Conservation (phyloP, 495 filamentous ascomycete genomes). For the Extremus antarcticus region DNA sequence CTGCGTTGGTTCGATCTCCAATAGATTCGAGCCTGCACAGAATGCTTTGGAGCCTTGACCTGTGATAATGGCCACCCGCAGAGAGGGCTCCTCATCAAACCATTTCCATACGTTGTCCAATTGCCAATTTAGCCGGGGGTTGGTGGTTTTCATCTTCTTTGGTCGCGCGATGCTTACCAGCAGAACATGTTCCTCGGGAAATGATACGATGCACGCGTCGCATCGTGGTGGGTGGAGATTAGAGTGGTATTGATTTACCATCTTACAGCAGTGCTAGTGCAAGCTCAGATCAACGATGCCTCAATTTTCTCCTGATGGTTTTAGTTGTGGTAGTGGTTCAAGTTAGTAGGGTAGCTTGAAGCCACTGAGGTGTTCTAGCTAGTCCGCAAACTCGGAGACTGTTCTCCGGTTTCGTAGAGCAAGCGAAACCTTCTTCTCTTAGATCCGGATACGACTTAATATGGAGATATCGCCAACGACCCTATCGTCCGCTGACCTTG, state of each 20-base stretch:
- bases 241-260: neutral
- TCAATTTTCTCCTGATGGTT: too few species aligned
- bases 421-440: too few species aligned
- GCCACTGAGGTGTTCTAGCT: too few species aligned
- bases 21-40: conserved; percentile 48
- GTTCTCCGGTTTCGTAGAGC: too few species aligned
- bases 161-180: conserved; percentile 51
- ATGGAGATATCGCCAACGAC: too few species aligned
- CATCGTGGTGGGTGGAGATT: neutral
- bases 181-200: conserved; percentile 29
- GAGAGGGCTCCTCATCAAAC: conserved; percentile 44
- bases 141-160: conserved; percentile 45
- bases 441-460: too few species aligned
- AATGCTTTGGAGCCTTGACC: conserved; percentile 40
- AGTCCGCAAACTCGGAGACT: too few species aligned
- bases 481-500: too few species aligned
- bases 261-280: too few species aligned
- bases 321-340: too few species aligned
- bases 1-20: conserved; percentile 5
- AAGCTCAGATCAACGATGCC: too few species aligned
- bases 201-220: neutral
- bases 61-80: conserved; percentile 46
- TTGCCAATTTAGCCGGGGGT: conserved; percentile 36
- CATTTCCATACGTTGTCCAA: conserved; percentile 43
- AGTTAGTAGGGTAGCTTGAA: too few species aligned